Evolutionary conservation across 805 yeast genomes (phyloP).

Genomic region (Priceomyces medius): DNA sequence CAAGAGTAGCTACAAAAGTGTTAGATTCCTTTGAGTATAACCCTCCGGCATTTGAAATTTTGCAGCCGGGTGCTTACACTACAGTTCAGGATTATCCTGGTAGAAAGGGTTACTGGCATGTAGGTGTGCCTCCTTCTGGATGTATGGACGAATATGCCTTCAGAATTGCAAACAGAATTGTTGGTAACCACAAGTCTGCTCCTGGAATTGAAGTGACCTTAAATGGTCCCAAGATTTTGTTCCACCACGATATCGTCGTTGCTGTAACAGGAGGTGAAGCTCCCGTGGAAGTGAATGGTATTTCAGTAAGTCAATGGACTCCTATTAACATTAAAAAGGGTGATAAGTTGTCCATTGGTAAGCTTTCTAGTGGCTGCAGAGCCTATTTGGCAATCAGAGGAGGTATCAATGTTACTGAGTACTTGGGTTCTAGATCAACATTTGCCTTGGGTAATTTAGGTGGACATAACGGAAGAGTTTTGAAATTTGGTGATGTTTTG

Average conservation of each 20-base stretch:
- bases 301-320: conserved; percentile 58
- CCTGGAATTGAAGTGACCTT: conserved; percentile 92
- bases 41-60: conserved; percentile 82
- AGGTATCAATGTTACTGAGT: conserved; percentile 91
- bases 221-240: conserved; percentile 79
- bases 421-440: conserved; percentile 93
- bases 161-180: conserved; percentile 84
- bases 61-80: conserved; percentile 73
- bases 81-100: conserved; percentile 98
- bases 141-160: conserved; percentile 96
- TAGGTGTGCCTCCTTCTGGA: conserved; percentile 98
- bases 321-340: conserved; percentile 75
- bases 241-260: conserved; percentile 77
- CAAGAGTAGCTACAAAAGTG: conserved; percentile 82
- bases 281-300: conserved; percentile 64
- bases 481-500: conserved; percentile 89
- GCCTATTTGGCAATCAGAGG: conserved; percentile 87
- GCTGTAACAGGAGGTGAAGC: conserved; percentile 87
- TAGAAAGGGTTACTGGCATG: conserved; percentile 80
- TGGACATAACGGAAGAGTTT: conserved; percentile 89
- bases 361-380: conserved; percentile 79
- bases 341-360: conserved; percentile 77
- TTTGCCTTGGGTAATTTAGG: conserved; percentile 93
- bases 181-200: conserved; percentile 77
- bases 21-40: conserved; percentile 77